Evolutionary conservation across 139 green algal genomes (phyloP).

Genomic region (Picochlorum costavermella): DNA sequence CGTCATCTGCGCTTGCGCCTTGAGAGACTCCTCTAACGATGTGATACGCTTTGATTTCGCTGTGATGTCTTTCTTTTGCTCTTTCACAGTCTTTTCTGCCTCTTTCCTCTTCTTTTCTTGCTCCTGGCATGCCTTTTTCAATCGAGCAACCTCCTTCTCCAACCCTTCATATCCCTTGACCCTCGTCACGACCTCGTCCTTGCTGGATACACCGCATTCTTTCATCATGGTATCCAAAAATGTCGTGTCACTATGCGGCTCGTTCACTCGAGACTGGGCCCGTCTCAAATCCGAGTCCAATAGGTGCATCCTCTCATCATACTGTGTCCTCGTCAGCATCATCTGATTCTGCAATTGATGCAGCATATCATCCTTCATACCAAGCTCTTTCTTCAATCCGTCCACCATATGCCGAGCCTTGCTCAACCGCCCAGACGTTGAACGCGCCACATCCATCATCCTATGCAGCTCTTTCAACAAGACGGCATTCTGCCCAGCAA

Average conservation of each 20-base stretch:
- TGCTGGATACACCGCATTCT: not conserved
- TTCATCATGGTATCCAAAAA: conserved; percentile 1
- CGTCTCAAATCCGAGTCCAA: not conserved
- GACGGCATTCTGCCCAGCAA: not conserved
- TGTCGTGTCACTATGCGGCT: not conserved
- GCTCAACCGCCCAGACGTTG: not conserved
- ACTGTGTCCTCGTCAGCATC: not conserved
- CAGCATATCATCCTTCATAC: not conserved
- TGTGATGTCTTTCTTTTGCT: not conserved
- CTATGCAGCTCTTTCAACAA: not conserved
- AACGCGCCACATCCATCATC: not conserved
- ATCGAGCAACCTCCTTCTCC: not conserved
- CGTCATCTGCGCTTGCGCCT: not conserved
- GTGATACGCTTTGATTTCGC: not conserved
- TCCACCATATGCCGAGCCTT: not conserved
- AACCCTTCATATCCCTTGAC: not conserved
- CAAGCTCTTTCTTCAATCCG: not conserved
- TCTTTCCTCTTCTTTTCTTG: conserved; percentile 1
- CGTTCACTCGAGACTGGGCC: not conserved
- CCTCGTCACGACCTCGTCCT: not conserved
- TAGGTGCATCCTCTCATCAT: not conserved
- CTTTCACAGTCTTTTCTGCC: not conserved
- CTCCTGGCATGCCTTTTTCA: not conserved
- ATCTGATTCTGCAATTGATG: not conserved
- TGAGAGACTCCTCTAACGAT: conserved; percentile 3